Conservation (phyloP, 1,139 yeast genomes). For the Kodamaea arcana region DNA sequence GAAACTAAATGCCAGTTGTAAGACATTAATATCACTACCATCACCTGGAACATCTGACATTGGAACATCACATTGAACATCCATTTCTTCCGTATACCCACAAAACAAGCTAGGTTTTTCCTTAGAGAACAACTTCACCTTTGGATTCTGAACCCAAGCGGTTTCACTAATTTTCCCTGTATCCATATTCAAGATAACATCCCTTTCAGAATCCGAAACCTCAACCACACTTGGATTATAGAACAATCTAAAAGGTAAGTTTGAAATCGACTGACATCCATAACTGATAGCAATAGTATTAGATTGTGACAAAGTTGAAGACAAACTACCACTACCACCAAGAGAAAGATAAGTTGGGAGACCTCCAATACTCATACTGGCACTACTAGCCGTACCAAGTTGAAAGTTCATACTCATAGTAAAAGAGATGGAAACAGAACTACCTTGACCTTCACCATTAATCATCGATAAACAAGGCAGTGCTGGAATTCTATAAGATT, state of each 20-base stretch:
- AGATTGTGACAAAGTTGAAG: not conserved
- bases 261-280: constrained; percentile 1
- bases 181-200: not conserved
- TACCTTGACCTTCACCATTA: constrained; percentile 7
- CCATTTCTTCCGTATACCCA: constrained; percentile 4
- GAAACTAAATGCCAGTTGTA: not conserved
- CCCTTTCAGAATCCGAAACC: constrained; percentile 1
- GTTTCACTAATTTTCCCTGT: not conserved
- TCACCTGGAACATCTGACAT: not conserved
- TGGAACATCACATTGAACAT: constrained; percentile 6
- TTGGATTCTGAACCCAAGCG: constrained; percentile 1
- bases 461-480: constrained; percentile 16
- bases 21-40: not conserved
- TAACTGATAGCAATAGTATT: not conserved
- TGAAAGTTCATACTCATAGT: constrained; percentile 4
- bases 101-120: constrained; percentile 4
- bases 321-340: not conserved
- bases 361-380: not conserved
- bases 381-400: not conserved
- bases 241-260: constrained; percentile 3
- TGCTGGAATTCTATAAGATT: constrained; percentile 13
- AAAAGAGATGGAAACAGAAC: constrained; percentile 12
- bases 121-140: constrained; percentile 1
- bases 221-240: constrained; percentile 4
- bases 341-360: not conserved